These are phyloP conservation scores for Lipomyces sp. DNA, from an alignment of 805 yeast genomes.

Conservation along the genomic window DNA sequence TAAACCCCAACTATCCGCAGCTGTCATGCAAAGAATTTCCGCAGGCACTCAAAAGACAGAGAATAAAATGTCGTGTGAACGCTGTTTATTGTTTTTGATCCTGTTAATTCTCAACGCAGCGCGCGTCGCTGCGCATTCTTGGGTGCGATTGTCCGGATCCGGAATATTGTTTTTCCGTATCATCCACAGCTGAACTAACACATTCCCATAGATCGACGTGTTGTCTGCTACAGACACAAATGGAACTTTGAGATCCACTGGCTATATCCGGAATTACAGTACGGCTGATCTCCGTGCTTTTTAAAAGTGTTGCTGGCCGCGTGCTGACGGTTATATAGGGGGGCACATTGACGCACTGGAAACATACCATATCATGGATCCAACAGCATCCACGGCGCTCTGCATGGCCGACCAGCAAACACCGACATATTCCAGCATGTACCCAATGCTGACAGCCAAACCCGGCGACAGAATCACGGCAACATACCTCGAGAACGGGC, in stretches of 20 bases:
- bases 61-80: too few species aligned
- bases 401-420: conserved; percentile 23
- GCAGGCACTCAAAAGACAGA: too few species aligned
- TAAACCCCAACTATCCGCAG: too few species aligned
- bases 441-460: conserved; percentile 27
- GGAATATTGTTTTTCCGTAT: too few species aligned
- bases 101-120: neutral
- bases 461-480: conserved; percentile 28
- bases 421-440: conserved; percentile 20
- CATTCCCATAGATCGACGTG: conserved; percentile 13
- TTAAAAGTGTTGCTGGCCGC: neutral
- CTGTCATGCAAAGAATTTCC: too few species aligned
- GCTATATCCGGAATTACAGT: conserved; percentile 26
- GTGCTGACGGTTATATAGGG: neutral
- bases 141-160: too few species aligned
- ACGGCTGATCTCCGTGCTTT: neutral
- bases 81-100: too few species aligned
- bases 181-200: too few species aligned
- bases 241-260: conserved; percentile 21
- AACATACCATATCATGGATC: conserved; percentile 28
- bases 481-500: conserved; percentile 28
- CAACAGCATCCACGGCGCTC: conserved; percentile 11
- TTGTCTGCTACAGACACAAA: conserved; percentile 17
- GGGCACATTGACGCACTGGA: conserved; percentile 29
- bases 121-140: conserved; percentile 17